Evolutionary conservation across 1,284 basidiomycete species (phyloP).

Genomic region (Leccinum laetum): DNA sequence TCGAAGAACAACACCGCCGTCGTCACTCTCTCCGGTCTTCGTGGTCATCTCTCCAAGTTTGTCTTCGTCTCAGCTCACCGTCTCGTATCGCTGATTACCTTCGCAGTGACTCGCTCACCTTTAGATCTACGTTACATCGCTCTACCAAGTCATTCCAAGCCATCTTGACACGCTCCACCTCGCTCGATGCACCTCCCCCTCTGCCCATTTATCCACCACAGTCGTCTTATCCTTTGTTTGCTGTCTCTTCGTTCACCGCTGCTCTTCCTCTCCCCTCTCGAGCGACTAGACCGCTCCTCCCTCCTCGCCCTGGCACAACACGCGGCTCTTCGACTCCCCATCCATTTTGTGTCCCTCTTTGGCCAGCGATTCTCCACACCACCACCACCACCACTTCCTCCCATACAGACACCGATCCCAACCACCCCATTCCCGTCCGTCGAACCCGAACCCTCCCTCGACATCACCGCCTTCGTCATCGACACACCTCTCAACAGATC

Average conservation of each 20-base stretch:
- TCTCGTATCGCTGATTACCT: constrained; percentile 9
- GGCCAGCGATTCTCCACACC: no score
- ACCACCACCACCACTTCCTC: no score
- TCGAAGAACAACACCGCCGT: constrained; percentile 49
- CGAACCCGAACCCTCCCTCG: no score
- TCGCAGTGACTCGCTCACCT: constrained; percentile 55
- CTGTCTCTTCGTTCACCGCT: constrained; percentile 48
- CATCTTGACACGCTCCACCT: constrained; percentile 53
- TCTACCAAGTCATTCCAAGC: constrained; percentile 61
- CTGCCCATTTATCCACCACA: constrained; percentile 38
- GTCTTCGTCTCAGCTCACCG: constrained; percentile 21
- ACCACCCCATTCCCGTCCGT: no score
- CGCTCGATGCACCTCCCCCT: constrained; percentile 51
- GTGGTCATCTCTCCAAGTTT: constrained; percentile 65
- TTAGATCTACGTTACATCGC: constrained; percentile 66
- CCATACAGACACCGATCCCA: no score
- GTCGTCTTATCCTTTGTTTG: constrained; percentile 54
- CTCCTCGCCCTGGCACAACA: no score
- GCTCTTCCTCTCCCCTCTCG: constrained; percentile 15
- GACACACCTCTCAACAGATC: no score
- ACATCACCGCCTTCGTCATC: no score
- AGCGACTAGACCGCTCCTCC: no score
- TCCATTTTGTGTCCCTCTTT: no score
- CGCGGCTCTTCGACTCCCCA: no score
- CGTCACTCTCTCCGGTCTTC: constrained; percentile 79